Base-by-base conservation (phyloP, 345 rosid genomes). In the Salix dunnii region DNA sequence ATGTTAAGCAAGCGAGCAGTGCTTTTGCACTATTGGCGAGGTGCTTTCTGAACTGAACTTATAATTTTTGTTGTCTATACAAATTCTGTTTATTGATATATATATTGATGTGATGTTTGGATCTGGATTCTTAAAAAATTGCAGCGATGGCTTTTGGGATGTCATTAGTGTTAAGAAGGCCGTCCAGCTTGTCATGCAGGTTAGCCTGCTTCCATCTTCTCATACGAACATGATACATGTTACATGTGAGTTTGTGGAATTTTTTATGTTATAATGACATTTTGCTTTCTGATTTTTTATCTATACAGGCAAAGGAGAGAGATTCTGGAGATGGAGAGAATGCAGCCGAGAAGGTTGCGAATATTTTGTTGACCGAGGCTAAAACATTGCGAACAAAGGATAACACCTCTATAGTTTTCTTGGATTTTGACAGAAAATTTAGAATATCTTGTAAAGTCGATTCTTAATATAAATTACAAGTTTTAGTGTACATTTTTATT, bases 81-180 rank as follows among this genome's bases (percentile, higher is more conserved):
- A 33, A n/a, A 27, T 58, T 38, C 62, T 31, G 60, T 35, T 30
- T 40, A 10, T 2, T 10, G 43, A 14, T n/a, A 17, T 18, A 43
- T n/a, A n/a, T 46, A 48, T n/a, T 3, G 30, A 35, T 9, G 65
- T 7, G 13, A 75, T 72, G 67, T 62, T 12, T 58, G 43, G 31
- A 53, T 43, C 23, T 67, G 69, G 31, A 21, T 58, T 67, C 7
- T 30, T 71, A 20, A 33, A 31, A 64, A 71, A 75, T 58, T 84
- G 84, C 89, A 94, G 99, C 76, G 98, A 94, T 74, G 97, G 99
- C 43, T 85, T 96, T 70, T 94, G 99, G 99, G 99, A 94, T 72
- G 98, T 92, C 63, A 83, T 96, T 55, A 85, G 92, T 74, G 42
- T 79, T 36, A 91, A 86, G 84, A 96, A 91, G 84, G 92, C 99